A percentile compares a stretch with the other conserved stretches of the same genome.
These are phyloP conservation scores for Macrophomina tecta DNA, from an alignment of 2,329 filamentous ascomycete genomes.

Conservation along the genomic window DNA sequence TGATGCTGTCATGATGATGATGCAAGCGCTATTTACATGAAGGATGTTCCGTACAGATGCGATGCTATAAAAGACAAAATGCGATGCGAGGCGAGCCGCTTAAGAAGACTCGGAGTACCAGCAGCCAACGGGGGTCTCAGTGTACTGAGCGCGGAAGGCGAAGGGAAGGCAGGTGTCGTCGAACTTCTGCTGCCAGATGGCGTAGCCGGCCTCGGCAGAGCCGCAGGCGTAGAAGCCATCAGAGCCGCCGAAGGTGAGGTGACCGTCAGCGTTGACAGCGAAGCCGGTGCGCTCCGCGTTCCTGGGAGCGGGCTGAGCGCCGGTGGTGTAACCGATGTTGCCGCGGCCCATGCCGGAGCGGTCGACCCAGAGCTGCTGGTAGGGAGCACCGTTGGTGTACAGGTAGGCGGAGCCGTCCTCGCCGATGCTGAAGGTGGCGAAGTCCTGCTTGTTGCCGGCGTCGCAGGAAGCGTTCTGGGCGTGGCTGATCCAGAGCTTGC, in stretches of 20 bases:
- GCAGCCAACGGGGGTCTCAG: constrained; percentile 7
- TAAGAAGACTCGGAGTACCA: constrained; percentile 16
- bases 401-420: constrained; percentile 56
- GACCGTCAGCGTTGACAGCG: constrained; percentile 48
- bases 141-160: constrained; percentile 4
- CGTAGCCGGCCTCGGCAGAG: constrained; percentile 47
- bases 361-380: constrained; percentile 52
- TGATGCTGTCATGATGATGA: neutral
- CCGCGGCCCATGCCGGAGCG: constrained; percentile 54
- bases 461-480: constrained; percentile 58
- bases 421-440: constrained; percentile 58
- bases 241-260: constrained; percentile 55
- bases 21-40: constrained; percentile 12
- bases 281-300: constrained; percentile 58
- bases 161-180: constrained; percentile 20
- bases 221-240: constrained; percentile 58
- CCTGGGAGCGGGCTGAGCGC: constrained; percentile 45
- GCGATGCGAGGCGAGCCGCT: neutral
- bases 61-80: constrained; percentile 2
- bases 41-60: constrained; percentile 1
- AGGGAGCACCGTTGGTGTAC: constrained; percentile 50
- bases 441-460: constrained; percentile 37
- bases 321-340: constrained; percentile 59
- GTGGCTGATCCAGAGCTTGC: constrained; percentile 52
- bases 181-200: constrained; percentile 36